Conservation (phyloP, 768 basidiomycete genomes). For the Flagelloscypha sp. region DNA sequence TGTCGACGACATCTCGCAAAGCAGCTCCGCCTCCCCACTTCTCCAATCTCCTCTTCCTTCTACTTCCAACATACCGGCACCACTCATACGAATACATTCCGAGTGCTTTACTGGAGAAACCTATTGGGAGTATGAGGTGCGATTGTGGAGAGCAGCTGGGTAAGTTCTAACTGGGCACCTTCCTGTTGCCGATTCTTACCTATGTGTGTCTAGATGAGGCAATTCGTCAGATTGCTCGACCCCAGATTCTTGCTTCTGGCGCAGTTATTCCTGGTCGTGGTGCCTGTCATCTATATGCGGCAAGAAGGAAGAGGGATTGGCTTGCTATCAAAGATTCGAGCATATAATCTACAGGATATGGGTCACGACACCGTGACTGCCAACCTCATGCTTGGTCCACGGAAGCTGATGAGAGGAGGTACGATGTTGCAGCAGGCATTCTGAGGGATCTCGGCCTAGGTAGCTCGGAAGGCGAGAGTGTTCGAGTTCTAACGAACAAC, state of each 20-base stretch:
- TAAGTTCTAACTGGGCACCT: no score
- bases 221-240: conserved; percentile 77
- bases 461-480: conserved; percentile 35
- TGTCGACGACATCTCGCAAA: conserved; percentile 47
- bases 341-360: conserved; percentile 96
- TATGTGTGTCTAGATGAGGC: no score
- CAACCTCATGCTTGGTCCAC: conserved; percentile 93
- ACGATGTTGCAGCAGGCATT: conserved; percentile 87
- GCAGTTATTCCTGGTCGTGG: conserved; percentile 73
- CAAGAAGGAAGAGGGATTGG: conserved; percentile 99
- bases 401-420: conserved; percentile 87
- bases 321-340: conserved; percentile 87
- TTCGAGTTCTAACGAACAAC: conserved; percentile 91
- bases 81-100: conserved; percentile 92
- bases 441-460: conserved; percentile 80
- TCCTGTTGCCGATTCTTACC: no score
- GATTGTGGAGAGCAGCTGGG: conserved; percentile 98
- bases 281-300: conserved; percentile 87
- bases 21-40: conserved; percentile 29
- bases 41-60: conserved; percentile 10
- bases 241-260: conserved; percentile 34
- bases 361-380: conserved; percentile 99
- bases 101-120: conserved; percentile 99
- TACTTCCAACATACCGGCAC: conserved; percentile 42
- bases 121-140: conserved; percentile 94